Evolutionary conservation across 306 rosid species (phyloP), one percentile per base, ranked within the genome.

Genomic region (Gynostemma pentaphyllum): DNA sequence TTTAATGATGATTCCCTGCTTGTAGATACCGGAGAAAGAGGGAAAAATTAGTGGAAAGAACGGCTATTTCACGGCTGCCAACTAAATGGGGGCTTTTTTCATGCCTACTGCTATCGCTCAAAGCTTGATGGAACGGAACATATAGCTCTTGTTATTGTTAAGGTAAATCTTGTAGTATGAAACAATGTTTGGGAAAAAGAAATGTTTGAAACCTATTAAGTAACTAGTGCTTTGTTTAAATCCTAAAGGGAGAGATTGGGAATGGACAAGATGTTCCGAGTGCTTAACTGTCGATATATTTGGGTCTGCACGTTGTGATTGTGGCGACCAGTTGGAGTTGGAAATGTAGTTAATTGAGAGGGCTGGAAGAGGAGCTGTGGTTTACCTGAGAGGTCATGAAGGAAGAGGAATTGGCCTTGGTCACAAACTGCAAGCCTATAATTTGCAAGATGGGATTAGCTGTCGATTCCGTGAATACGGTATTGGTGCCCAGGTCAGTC

Each of bases 401-500:
- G 95, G 97, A 66, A 76, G 96, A 76, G 96, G 97, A 45, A 83
- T 90, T 52, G 91, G 95, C 21, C 73, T 87, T 5, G 97, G 95
- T 23, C 97, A 85, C 78, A 90, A 90, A 73, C 90, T 90, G 11
- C 71, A 75, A 36, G 97, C 97, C 56, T 85, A 85, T 66, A 85
- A 85, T 65, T 75, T 90, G 62, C 96, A 90, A 62, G 96, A 87
- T 90, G 6, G 97, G 97, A 15, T 66, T 90, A 30, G 85, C 87
- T 5, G 81, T 83, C 68, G 97, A 90, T 78, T 82, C 22, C 94
- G 95, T 1, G 96, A 90, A 9, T 90, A 90, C 59, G 96, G 96
- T 2, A 85, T 85, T 19, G 87, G 89, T 5, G 97, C 97, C 6
- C 95, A 87, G 89, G 89, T 87, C 26, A 72, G 74, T 39, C n/a